Base-by-base conservation (phyloP, 441 rosid species). In the Aleurites moluccanus region DNA sequence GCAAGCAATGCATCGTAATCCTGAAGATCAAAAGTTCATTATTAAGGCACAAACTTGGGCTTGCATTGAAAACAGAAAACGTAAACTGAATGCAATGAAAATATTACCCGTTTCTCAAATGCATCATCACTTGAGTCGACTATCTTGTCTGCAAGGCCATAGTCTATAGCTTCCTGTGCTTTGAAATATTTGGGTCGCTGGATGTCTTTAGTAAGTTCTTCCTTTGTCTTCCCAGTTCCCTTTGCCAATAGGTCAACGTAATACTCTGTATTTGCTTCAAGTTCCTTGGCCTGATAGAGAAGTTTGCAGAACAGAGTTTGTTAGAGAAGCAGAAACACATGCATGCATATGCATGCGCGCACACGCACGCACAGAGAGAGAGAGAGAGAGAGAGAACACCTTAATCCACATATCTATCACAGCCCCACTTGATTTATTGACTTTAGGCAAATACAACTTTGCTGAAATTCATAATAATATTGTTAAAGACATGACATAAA, bases 61-160 rank as follows among this genome's bases (percentile, higher is more conserved):
- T 47, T 16, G 23, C 10, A 33, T 6, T 45, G 15, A 33, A 53
- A 55, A 45, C 53, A 6, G 18, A 72, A 44, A 72, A 30, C 30
- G 57, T 45, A 72, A 42, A 71, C 55, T 44, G 52, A 66, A 0
- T 50, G 30, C 21, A 44, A 73, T 57, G 42, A 69, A 59, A 67
- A 59, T 16, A 15, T 38, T 87, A 93, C 96, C 89, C 89, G 78
- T 81, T 85, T 88, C 82, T 90, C 89, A 20, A 79, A 91, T 9
- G 91, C 87, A 40, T 72, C 64, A 69, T 89, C 91, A 64, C 78
- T 82, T 2, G 90, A 83, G 86, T 83, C 84, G n/a, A 89, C 80
- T 69, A 90, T 81, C 85, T 89, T 91, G 85, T 94, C 99, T 44
- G 88, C 99, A 56, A 94, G 73, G 56, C 99, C 97, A 76, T 91